phyloP scores from a whole-genome alignment of 129 eudicot species.

The Kitagawia praeruptora region DNA sequence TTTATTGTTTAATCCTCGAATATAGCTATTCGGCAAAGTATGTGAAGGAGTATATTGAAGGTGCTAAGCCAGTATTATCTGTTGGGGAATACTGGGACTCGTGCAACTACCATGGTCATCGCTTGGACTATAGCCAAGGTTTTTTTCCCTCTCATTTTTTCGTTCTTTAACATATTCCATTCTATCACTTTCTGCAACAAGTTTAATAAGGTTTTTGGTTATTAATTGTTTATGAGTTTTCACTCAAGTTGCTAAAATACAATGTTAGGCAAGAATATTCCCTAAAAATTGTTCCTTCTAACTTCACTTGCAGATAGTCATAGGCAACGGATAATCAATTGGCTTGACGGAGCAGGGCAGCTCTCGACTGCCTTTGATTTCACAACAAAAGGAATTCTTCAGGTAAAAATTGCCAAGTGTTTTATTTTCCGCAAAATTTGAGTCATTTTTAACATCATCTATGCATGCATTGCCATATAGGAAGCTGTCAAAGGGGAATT shows the following conservation, averaged over 20 bases:
- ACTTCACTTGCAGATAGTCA: slow-evolving; percentile 68
- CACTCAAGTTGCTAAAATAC: neutral
- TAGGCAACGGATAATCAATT: slow-evolving; percentile 79
- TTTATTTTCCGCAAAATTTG: neutral
- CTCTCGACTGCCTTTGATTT: slow-evolving; percentile 87
- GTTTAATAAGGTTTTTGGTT: neutral
- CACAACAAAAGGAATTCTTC: slow-evolving; percentile 93
- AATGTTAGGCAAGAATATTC: too few species aligned
- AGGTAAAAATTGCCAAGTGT: slow-evolving; percentile 26
- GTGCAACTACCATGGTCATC: slow-evolving; percentile 57
- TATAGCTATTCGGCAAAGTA: slow-evolving; percentile 69
- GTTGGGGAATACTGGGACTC: slow-evolving; percentile 94
- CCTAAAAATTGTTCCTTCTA: neutral
- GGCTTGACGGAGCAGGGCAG: slow-evolving; percentile 83
- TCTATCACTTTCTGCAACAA: neutral
- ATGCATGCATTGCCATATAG: slow-evolving; percentile 27
- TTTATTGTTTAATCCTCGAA: neutral
- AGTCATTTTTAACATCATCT: neutral
- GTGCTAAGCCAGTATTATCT: slow-evolving; percentile 62
- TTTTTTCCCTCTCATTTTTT: neutral
- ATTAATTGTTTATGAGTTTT: neutral
- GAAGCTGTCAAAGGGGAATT: slow-evolving; percentile 83
- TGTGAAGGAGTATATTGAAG: slow-evolving; percentile 72
- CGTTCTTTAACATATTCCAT: neutral
- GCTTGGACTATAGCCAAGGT: slow-evolving; percentile 90